Evolutionary conservation across 2,329 filamentous ascomycete genomes (phyloP).

Genomic region (Apiospora saccharicola): DNA sequence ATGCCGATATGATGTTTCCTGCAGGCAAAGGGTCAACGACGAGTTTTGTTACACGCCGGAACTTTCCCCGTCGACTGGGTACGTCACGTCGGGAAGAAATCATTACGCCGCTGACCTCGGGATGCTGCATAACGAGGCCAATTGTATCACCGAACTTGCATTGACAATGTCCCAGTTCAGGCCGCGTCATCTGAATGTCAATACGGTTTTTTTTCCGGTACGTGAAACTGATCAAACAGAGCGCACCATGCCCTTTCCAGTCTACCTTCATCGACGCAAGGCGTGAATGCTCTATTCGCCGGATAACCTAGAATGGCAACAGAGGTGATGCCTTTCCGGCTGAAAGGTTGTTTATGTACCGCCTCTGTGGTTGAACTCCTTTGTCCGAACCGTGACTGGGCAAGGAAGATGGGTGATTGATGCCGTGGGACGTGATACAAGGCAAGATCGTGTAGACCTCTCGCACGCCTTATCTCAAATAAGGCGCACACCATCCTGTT

Average conservation of each 20-base stretch:
- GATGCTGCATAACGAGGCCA: not conserved
- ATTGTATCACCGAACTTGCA: not conserved
- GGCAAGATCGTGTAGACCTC: conserved; percentile 13
- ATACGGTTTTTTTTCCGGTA: not conserved
- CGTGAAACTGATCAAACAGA: not conserved
- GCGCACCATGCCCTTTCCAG: not conserved
- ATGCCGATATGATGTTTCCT: not conserved
- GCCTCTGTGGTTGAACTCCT: too few relatives aligned
- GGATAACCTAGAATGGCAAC: not conserved
- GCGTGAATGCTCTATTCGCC: not conserved
- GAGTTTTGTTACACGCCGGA: not conserved
- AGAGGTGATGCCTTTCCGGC: not conserved
- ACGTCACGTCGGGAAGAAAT: not conserved
- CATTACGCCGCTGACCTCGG: not conserved
- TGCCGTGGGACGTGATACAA: conserved; percentile 8
- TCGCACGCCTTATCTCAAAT: conserved; percentile 5
- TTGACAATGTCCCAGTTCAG: not conserved
- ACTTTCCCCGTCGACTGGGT: not conserved
- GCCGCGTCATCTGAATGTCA: not conserved
- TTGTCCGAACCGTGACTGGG: not conserved
- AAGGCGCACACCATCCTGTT: not conserved
- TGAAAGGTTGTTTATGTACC: not conserved
- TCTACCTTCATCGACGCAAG: not conserved
- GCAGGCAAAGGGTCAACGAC: not conserved
- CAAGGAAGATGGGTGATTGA: not conserved